Base-by-base conservation (phyloP, 2,329 filamentous ascomycete species). In the Pseudogymnoascus sp. region DNA sequence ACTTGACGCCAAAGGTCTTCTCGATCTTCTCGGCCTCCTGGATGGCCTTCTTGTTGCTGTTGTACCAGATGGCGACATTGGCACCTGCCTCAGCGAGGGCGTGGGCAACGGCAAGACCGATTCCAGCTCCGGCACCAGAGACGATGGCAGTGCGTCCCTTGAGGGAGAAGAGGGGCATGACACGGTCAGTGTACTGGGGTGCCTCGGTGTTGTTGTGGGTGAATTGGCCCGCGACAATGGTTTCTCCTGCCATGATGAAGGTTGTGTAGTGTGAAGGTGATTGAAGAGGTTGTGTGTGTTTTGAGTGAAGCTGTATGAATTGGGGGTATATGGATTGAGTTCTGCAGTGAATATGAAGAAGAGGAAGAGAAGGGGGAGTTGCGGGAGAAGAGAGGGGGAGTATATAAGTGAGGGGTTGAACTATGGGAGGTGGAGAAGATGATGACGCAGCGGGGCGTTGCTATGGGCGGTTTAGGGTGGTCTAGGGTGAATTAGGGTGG, bases 51-150 rank as follows among this genome's bases (percentile, higher is more conserved):
- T 81, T 79, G 73, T 89, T 89, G 71, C 76, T 82, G 69, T 88
- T 85, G 70, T 88, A 89, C 83, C 83, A 88, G 57, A 89, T 82
- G 26, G 84, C 85, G 19, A 89, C 83, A 65, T 89, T 86, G 61
- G 85, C 85, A 56, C 86, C 86, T 13, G 85, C 83, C 69, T 90
- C 86, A 13, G 86, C 85, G 30, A 84, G 76, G 1, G 77, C 84
- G 33, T 85, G 75, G 12, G 84, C 85, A 26, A 88, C 78, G 4
- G 79, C 78, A 23, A 87, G 74, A 39, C 86, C 86, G 64, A 89
- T 88, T 33, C 86, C 86, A 34, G 84, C 84, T 33, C 82, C 87
- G 10, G 85, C 85, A 61, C 86, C 86, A 1, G 84, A 82, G 39
- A 89, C 80, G 64, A 89, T 86, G 30, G 85, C 85, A 1, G 86